Conservation (phyloP, 192 early-diverging fungal genomes). For the Coemansia sp. region DNA sequence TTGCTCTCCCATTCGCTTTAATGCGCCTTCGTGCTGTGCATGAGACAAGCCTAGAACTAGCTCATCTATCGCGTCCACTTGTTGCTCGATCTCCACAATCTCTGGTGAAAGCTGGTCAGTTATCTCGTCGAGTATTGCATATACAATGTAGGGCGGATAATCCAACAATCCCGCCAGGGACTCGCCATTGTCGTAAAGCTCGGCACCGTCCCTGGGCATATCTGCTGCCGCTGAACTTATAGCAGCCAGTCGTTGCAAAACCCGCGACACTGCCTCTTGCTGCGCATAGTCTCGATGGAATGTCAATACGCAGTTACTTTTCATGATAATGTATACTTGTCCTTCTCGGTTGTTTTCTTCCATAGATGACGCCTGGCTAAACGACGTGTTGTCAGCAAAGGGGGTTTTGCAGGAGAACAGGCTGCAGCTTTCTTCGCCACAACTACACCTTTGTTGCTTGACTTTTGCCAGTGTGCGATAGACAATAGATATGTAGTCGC, state of each 20-base stretch:
- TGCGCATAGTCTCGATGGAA: constrained; percentile 28
- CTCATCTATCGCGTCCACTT: constrained; percentile 96
- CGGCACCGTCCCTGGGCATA: neutral
- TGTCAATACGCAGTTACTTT: constrained; percentile 35
- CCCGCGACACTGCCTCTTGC: constrained; percentile 17
- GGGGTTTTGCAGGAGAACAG: neutral
- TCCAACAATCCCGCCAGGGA: constrained; percentile 30
- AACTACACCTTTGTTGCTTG: neutral
- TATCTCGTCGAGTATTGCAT: constrained; percentile 92
- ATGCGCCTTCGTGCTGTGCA: constrained; percentile 78
- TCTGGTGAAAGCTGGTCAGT: constrained; percentile 88
- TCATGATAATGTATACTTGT: constrained; percentile 38
- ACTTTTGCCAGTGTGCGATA: constrained; percentile 46
- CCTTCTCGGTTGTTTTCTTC: neutral
- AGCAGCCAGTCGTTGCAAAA: constrained; percentile 35
- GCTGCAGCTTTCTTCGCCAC: constrained; percentile 10
- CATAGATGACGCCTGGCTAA: neutral
- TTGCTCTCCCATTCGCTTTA: constrained; percentile 75
- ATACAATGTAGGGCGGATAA: constrained; percentile 88
- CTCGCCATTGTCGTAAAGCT: constrained; percentile 8
- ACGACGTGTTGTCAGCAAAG: neutral
- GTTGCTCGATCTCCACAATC: constrained; percentile 83
- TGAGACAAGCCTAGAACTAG: constrained; percentile 89
- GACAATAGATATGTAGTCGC: constrained; percentile 66
- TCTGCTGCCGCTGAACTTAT: constrained; percentile 19